Percentiles rank a stretch among this genome's conserved stretches.
phyloP scores from a whole-genome alignment of 208 protist genomes.

The Trypanosoma theileri region DNA sequence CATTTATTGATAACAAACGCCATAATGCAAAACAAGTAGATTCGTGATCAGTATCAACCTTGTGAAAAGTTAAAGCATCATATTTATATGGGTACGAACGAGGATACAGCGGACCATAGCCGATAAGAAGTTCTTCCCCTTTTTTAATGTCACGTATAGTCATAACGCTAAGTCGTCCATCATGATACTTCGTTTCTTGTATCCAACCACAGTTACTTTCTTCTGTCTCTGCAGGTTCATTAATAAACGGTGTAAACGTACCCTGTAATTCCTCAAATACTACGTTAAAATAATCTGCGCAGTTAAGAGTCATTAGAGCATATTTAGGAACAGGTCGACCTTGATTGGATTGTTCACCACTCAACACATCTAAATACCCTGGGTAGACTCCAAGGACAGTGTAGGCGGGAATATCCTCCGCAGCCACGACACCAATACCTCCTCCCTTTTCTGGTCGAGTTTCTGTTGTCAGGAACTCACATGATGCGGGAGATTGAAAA shows the following conservation, averaged over 20 bases:
- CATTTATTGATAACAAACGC: slow-evolving; percentile 63
- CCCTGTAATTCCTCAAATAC: slow-evolving; percentile 78
- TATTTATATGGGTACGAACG: slow-evolving; percentile 75
- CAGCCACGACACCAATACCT: slow-evolving; percentile 68
- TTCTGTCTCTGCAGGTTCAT: slow-evolving; percentile 76
- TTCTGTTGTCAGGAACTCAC: slow-evolving; percentile 43
- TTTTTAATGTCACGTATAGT: slow-evolving; percentile 56
- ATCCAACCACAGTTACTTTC: slow-evolving; percentile 89
- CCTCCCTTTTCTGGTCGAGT: slow-evolving; percentile 47
- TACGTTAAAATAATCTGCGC: slow-evolving; percentile 80
- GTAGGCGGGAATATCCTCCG: slow-evolving; percentile 61
- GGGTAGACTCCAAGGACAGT: slow-evolving; percentile 81
- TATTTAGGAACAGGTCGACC: slow-evolving; percentile 69
- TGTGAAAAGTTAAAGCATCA: slow-evolving; percentile 77
- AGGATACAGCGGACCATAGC: slow-evolving; percentile 83
- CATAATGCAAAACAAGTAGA: slow-evolving; percentile 63
- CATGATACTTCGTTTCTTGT: slow-evolving; percentile 59
- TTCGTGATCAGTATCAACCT: slow-evolving; percentile 37
- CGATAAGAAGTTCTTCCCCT: slow-evolving; percentile 83
- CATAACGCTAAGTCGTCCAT: slow-evolving; percentile 78
- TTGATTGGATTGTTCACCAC: slow-evolving; percentile 76
- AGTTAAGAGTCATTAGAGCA: slow-evolving; percentile 83
- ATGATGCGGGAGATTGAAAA: slow-evolving; percentile 54
- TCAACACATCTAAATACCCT: slow-evolving; percentile 68
- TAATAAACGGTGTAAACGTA: slow-evolving; percentile 87